Evolutionary conservation across 805 yeast species (phyloP).

Genomic region (Pichia nanzhaoensis): DNA sequence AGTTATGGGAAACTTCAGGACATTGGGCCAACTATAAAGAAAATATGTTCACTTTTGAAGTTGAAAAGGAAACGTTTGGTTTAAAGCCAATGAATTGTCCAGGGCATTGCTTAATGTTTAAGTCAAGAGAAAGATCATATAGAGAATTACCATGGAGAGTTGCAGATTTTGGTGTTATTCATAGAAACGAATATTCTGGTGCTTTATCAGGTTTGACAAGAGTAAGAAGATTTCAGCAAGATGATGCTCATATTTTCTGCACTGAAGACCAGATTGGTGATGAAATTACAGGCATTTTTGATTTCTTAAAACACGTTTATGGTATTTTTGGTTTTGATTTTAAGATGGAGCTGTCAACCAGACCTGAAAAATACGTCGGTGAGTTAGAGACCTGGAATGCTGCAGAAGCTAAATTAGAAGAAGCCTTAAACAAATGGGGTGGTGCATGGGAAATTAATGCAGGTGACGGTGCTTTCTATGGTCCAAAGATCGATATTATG

Average conservation of each 20-base stretch:
- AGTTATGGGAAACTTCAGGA: slow-evolving; percentile 97
- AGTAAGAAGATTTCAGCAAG: slow-evolving; percentile 98
- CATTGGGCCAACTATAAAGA: slow-evolving; percentile 98
- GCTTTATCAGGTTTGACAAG: slow-evolving; percentile 93
- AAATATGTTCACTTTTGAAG: slow-evolving; percentile 94
- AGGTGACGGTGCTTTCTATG: slow-evolving; percentile 96
- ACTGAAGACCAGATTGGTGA: slow-evolving; percentile 80
- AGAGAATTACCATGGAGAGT: slow-evolving; percentile 98
- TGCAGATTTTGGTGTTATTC: slow-evolving; percentile 96
- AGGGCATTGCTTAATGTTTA: slow-evolving; percentile 83
- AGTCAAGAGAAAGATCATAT: slow-evolving; percentile 88
- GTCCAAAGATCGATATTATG: slow-evolving; percentile 94
- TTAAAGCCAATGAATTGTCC: slow-evolving; percentile 81
- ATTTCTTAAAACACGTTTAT: slow-evolving; percentile 77
- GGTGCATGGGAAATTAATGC: slow-evolving; percentile 91
- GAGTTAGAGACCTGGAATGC: slow-evolving; percentile 89
- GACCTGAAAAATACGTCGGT: slow-evolving; percentile 96
- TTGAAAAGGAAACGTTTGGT: slow-evolving; percentile 92
- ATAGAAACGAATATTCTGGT: slow-evolving; percentile 94
- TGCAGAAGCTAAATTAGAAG: slow-evolving; percentile 81
- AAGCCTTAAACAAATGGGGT: slow-evolving; percentile 78
- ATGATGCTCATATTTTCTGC: slow-evolving; percentile 98
- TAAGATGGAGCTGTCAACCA: slow-evolving; percentile 93
- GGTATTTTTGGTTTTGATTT: slow-evolving; percentile 92
- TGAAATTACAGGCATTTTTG: slow-evolving; percentile 80